Base-by-base conservation (phyloP, 495 filamentous ascomycete species). In the Aspergillus bertholletiae region DNA sequence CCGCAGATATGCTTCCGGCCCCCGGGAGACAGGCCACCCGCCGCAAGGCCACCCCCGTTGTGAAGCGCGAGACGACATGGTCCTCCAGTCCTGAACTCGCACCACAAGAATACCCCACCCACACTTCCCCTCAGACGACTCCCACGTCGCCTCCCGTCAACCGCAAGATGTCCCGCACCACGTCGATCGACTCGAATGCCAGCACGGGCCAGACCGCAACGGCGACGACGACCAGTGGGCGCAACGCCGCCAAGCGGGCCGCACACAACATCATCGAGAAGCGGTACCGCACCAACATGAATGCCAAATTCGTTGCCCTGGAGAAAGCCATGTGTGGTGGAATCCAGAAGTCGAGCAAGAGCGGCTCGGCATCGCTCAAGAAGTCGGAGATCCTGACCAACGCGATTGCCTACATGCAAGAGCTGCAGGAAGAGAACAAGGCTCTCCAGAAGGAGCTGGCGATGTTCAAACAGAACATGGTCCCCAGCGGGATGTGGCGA, bases 371-470 rank as follows among this genome's bases (percentile, higher is more conserved):
- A 0, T 72, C 71, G 41, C 58, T 76, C 9, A 78, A 78, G 54
- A 78, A 78, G 50, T 76, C 73, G 0, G 81, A 80, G 39, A 84
- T 91, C 41, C 72, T 96, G 44, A 80, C 79, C 56, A 80, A 83
- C 63, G 82, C 82, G 15, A 80, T 96, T 18, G 82, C 89, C 37
- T 87, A 90, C 44, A 75, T 96, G 65, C 80, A 84, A 46, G 79
- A 69, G 17, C 55, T 78, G 34, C 73, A 78, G 51, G 70, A 73
- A 45, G 67, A 73, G 55, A 78, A 74, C 28, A 64, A 67, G 39
- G 60, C 67, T 0, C 46, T 75, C 39, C 66, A 69, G 34, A 72
- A 71, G 60, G 75, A 78, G 54, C 23, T 78, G 30, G 54, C 59
- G 0, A 21, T 74, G 7, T 28, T 75, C 34, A 73, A 70, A 51